Conservation (phyloP, 1,284 basidiomycete species). For the Ustilago sp. region DNA sequence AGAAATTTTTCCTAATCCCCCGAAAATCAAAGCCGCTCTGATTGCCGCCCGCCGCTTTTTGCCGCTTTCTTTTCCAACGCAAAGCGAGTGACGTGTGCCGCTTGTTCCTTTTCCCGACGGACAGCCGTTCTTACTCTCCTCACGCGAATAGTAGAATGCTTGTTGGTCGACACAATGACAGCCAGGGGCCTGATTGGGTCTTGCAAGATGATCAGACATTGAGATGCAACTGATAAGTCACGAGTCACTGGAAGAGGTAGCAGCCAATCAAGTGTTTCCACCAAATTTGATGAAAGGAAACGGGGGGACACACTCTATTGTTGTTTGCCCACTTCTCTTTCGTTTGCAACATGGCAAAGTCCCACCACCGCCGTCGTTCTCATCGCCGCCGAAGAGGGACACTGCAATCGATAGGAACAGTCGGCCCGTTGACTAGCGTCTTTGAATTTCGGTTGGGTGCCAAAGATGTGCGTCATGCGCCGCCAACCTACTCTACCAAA, state of each 20-base stretch:
- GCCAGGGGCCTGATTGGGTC: neutral
- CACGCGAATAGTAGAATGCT: neutral
- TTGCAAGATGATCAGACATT: neutral
- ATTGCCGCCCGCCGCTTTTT: slow-evolving; percentile 10
- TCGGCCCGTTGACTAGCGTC: too few relatives aligned
- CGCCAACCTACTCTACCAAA: too few relatives aligned
- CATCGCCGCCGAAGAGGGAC: too few relatives aligned
- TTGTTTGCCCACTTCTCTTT: neutral
- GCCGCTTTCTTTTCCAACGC: slow-evolving; percentile 1
- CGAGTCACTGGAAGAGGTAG: neutral
- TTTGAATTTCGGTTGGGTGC: too few relatives aligned
- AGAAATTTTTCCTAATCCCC: slow-evolving; percentile 9
- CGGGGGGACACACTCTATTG: neutral
- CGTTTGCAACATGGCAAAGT: too few relatives aligned
- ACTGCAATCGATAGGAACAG: too few relatives aligned
- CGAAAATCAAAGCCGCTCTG: slow-evolving; percentile 14
- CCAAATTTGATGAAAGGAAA: slow-evolving; percentile 3
- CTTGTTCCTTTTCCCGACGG: neutral
- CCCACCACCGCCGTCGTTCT: too few relatives aligned
- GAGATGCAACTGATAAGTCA: neutral
- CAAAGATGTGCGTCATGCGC: too few relatives aligned
- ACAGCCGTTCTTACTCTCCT: neutral
- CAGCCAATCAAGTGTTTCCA: slow-evolving; percentile 8
- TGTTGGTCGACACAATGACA: neutral
- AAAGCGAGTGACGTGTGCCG: neutral